Base-by-base conservation (phyloP, 2,329 filamentous ascomycete genomes). In the Hansfordia pulvinata region DNA sequence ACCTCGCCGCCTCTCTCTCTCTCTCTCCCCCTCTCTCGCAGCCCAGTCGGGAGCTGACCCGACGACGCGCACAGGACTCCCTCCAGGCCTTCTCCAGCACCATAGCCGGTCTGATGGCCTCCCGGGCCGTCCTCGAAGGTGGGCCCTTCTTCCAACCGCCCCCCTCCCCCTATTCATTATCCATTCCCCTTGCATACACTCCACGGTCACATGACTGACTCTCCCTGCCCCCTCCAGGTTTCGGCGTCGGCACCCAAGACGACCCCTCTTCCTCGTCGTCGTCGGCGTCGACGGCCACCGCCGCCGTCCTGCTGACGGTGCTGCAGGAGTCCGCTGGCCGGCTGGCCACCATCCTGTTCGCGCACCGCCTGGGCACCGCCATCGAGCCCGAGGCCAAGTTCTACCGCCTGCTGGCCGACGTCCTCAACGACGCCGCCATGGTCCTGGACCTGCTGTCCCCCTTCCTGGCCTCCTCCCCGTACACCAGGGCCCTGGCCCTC, bases 331-430 rank as follows among this genome's bases (percentile, higher is more conserved):
- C 76, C 26, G 77, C 80, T 33, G 84, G 82, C 7, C 72, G 84
- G 6, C 56, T 93, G 15, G 81, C 82, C 2, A 93, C 85, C 0
- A 93, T 93, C 33, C 52, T 82, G 8, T 93, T 93, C 48, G 86
- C 85, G 2, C 76, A 92, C 48, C 67, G 72, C 22, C 74, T 88
- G 31, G 84, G 85, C 19, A 79, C 79, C 23, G 69, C 80, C 17
- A 77, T 93, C 25, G 84, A 92, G 49, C 82, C 84, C 2, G 85
- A 94, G 47, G 88, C 82, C 58, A 94, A 94, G 50, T 77, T 71
- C 50, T 93, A 86, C 52, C 76, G 85, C 10, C 77, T 93, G 25
- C 69, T 86, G 3, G 85, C 85, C 4, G 85, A 93, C 46, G 58
- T 93, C 12, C 79, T 93, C 57, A 93, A 93, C 51, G 85, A 93